Conservation (phyloP, 2,329 filamentous ascomycete species). For the Dryadomyces quercus-mongolicae region DNA sequence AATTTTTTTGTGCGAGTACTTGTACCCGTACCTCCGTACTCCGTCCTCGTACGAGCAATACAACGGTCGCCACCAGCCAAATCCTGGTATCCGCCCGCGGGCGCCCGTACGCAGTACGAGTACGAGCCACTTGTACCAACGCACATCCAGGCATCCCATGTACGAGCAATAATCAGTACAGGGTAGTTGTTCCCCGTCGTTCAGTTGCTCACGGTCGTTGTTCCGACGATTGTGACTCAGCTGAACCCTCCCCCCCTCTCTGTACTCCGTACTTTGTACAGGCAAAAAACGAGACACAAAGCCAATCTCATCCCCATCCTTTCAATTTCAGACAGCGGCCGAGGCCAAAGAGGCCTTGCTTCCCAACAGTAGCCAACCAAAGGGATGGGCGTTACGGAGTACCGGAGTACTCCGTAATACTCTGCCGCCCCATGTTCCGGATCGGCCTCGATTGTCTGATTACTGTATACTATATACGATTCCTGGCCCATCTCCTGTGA, state of each 20-base stretch:
- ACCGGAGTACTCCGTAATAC: no score
- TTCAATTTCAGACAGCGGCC: neutral
- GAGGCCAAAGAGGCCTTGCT: neutral
- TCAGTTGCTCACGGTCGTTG: neutral
- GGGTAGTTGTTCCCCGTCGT: neutral
- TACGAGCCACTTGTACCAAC: no score
- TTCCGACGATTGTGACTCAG: neutral
- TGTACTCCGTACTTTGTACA: no score
- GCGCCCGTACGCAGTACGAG: no score
- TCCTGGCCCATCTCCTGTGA: no score
- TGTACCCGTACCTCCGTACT: neutral
- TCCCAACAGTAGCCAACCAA: no score
- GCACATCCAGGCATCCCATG: neutral
- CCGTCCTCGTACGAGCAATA: neutral
- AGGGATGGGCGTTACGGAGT: no score
- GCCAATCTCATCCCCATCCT: neutral
- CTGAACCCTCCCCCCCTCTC: no score
- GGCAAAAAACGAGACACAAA: neutral
- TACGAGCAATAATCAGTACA: neutral
- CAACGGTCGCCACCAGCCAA: neutral
- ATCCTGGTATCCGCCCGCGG: no score
- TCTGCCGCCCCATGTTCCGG: no score
- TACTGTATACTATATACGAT: no score
- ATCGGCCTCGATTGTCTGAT: no score
- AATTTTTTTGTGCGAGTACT: neutral